phyloP scores from a whole-genome alignment of 2,329 filamentous ascomycete genomes.

The Arthrobotrys sinensis region DNA sequence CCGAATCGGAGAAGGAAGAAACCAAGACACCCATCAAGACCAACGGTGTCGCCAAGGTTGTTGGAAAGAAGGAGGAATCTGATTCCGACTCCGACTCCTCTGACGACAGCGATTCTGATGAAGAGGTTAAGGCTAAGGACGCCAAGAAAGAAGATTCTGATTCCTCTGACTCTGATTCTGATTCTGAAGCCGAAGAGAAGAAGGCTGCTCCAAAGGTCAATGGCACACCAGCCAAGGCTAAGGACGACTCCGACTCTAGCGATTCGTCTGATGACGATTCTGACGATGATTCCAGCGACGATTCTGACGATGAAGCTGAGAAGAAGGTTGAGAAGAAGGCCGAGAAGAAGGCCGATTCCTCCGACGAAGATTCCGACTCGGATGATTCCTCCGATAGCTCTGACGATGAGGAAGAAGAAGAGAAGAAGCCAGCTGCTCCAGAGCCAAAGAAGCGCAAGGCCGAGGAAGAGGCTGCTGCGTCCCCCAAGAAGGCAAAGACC shows the following conservation, averaged over 20 bases:
- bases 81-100: conserved; percentile 33
- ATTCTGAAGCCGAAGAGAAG: conserved; percentile 63
- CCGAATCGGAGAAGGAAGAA: conserved; percentile 68
- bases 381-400: conserved; percentile 66
- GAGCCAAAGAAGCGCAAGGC: conserved; percentile 79
- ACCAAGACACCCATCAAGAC: conserved; percentile 62
- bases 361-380: conserved; percentile 68
- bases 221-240: conserved; percentile 64
- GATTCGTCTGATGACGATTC: conserved; percentile 62
- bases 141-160: conserved; percentile 26
- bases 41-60: conserved; percentile 68
- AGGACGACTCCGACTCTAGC: conserved; percentile 38
- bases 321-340: conserved; percentile 27
- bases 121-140: conserved; percentile 62
- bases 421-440: conserved; percentile 64
- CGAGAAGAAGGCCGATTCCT: conserved; percentile 64
- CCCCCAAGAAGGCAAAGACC: conserved; percentile 79
- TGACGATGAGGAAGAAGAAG: conserved; percentile 64
- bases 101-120: conserved; percentile 64
- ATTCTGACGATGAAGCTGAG: conserved; percentile 65
- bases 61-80: conserved; percentile 47
- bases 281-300: conserved; percentile 66
- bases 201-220: conserved; percentile 63
- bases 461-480: conserved; percentile 70
- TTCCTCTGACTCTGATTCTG: conserved; percentile 66